Evolutionary conservation across 768 basidiomycete species (phyloP).

Genomic region (Phaeolepiota aurea): DNA sequence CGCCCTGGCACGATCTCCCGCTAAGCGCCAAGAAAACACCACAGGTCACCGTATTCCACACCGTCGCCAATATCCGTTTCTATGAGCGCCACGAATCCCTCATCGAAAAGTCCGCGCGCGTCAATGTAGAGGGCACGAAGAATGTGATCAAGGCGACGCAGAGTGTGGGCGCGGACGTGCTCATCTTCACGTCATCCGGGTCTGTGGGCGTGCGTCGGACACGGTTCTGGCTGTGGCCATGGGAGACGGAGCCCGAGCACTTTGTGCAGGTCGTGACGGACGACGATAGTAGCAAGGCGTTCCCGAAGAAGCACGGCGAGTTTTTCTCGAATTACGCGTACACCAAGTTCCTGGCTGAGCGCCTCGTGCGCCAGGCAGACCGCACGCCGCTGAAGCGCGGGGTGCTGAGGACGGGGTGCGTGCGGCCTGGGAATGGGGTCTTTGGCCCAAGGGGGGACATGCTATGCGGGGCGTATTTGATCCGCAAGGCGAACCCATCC

Average conservation of each 20-base stretch:
- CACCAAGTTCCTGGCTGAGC: slow-evolving; percentile 55
- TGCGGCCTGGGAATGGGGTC: slow-evolving; percentile 74
- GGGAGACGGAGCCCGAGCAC: slow-evolving; percentile 49
- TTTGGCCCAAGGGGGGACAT: slow-evolving; percentile 74
- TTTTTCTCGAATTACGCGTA: slow-evolving; percentile 78
- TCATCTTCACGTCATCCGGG: slow-evolving; percentile 71
- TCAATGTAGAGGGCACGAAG: slow-evolving; percentile 61
- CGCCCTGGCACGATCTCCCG: slow-evolving; percentile 45
- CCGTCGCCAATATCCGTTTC: slow-evolving; percentile 72
- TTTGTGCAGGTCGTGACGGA: slow-evolving; percentile 62
- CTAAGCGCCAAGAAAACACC: slow-evolving; percentile 14
- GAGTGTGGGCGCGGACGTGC: slow-evolving; percentile 40
- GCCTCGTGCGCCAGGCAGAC: slow-evolving; percentile 28
- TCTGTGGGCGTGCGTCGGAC: slow-evolving; percentile 50
- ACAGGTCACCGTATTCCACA: slow-evolving; percentile 64
- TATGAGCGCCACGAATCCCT: slow-evolving; percentile 54
- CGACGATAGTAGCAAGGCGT: slow-evolving; percentile 33
- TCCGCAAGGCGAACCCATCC: slow-evolving; percentile 48
- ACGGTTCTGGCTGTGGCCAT: slow-evolving; percentile 67
- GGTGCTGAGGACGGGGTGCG: slow-evolving; percentile 56
- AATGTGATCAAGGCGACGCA: slow-evolving; percentile 58
- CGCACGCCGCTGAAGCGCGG: slow-evolving; percentile 16
- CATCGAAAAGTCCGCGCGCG: slow-evolving; percentile 43
- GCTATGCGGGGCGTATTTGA: slow-evolving; percentile 55
- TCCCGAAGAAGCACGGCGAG: slow-evolving; percentile 47